phyloP scores from a whole-genome alignment of 1,284 basidiomycete species.

The Chondrostereum purpureum region DNA sequence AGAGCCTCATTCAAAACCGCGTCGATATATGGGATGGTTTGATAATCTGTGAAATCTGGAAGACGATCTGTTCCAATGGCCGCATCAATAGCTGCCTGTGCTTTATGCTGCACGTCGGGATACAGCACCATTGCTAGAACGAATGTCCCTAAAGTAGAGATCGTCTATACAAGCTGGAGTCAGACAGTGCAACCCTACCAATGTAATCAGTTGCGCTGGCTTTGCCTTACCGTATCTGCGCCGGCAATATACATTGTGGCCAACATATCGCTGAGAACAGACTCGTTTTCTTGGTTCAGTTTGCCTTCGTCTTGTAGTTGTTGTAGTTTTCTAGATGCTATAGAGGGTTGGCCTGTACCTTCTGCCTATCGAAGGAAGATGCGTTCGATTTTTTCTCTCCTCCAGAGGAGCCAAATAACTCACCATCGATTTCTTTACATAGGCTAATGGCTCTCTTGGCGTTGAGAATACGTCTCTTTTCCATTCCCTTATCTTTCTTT shows the following conservation, averaged over 20 bases:
- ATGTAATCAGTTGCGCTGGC: not conserved
- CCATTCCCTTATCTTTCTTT: constrained; percentile 7
- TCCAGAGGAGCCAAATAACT: not conserved
- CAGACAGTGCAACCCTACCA: not conserved
- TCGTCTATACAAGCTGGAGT: not conserved
- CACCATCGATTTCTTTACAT: not conserved
- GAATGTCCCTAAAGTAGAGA: constrained; percentile 3
- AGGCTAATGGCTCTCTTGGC: constrained; percentile 5
- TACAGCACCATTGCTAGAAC: constrained; percentile 10
- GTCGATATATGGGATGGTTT: constrained; percentile 9
- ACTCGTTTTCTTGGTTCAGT: constrained; percentile 1
- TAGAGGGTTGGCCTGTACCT: not conserved
- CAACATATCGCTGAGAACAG: not conserved
- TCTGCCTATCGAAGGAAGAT: not conserved
- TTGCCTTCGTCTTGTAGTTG: not conserved
- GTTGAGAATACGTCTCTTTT: constrained; percentile 1
- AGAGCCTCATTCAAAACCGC: constrained; percentile 10
- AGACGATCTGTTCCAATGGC: constrained; percentile 12
- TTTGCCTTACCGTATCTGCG: constrained; percentile 2
- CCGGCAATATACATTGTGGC: not conserved
- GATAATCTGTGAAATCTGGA: constrained; percentile 13
- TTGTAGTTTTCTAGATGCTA: not conserved
- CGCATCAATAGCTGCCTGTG: constrained; percentile 13
- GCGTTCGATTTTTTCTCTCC: not conserved
- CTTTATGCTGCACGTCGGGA: constrained; percentile 14